Evolutionary conservation across 495 filamentous ascomycete species (phyloP), one percentile per base, ranked within the genome.

Genomic region (Aspergillus campestris): DNA sequence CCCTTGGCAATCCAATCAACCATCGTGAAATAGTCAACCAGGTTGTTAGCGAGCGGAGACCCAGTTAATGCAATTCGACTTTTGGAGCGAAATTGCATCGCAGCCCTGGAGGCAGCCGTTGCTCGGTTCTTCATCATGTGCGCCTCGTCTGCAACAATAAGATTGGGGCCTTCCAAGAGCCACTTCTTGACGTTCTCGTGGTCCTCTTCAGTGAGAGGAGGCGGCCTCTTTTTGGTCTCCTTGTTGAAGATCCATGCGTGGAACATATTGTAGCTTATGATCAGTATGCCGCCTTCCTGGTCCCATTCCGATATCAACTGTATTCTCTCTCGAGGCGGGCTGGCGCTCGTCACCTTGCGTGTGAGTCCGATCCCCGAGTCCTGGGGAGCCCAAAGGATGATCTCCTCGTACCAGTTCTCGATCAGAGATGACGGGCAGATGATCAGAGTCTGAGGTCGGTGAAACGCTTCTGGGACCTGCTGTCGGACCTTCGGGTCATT

Each of bases 131-230:
- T 95, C 47, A 95, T 61, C 18, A 60, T 70, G 53, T 97, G 90
- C 0, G 89, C 90, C 59, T 97, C 90, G 52, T 97, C 90, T 1
- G 83, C 84, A 10, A 95, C 64, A n/a, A 95, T 80, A 34, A 95
- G 78, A 40, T 75, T 84, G 0, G 89, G 82, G 0, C 70, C 63
- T 15, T 78, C 49, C 0, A 78, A 50, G n/a, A 91, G 61, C 33
- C 74, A 65, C 6, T 71, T 50, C 13, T 61, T 63, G 6, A 80
- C 48, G 13, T 42, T 40, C 3, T 54, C 39, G 45, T 75, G 70
- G 15, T 69, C 42, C 5, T 65, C 50, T 3, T 63, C 62, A 11
- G 53, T 28, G 0, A 75, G 52, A 10, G 53, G 45, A 10, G 47
- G 39, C 6, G 38, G 45, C 45, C 55, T 34, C 27, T 47, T 44